Evolutionary conservation across 148 eudicot genomes (phyloP), one percentile per base, ranked within the genome.

Genomic region (Persicaria tinctoria): DNA sequence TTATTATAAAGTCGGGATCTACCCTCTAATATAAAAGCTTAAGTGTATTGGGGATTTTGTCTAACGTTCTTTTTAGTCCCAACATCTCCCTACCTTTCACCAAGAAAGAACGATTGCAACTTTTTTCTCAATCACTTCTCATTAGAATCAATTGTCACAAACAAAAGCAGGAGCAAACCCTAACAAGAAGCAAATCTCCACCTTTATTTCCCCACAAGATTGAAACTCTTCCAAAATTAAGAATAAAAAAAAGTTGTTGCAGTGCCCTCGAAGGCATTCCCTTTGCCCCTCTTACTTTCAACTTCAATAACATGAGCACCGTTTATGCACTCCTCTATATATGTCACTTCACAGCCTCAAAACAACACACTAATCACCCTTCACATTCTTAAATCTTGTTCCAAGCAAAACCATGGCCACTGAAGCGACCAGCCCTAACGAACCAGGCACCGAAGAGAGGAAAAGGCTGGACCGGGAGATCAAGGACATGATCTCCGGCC

Each of bases 401-500:
- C 16, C 48, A 12, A 32, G 0, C n/a, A 27, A 50, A 13, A 13
- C 50, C 73, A 66, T 68, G 63, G 9, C 78, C 50, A 76, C 16
- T 0, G 63, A 32, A 8, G 5, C 63, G 13, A 50, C n/a, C 74
- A 71, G 9, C 74, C 32, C 54, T 8, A 48, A 5, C 32, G 55
- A 20, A 47, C 7, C 13, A 54, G 27, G 12, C 49, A 18, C n/a
- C 45, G 81, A 59, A n/a, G 85, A 79, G 18, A 48, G 77, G 73
- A 75, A 81, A 80, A 41, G 87, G 75, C 66, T 82, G 77, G 4
- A 20, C 82, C 81, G 71, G 3, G 97, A 90, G 60, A 78, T 89
- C 72, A 80, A 75, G 72, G 88, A 84, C 20, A 83, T 91, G 84
- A 72, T 94, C 74, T 83, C 90, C 3, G 16, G 86, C 3, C 86